Base-by-base conservation (phyloP, 2,329 filamentous ascomycete species). In the Rugonectria rugulosa region DNA sequence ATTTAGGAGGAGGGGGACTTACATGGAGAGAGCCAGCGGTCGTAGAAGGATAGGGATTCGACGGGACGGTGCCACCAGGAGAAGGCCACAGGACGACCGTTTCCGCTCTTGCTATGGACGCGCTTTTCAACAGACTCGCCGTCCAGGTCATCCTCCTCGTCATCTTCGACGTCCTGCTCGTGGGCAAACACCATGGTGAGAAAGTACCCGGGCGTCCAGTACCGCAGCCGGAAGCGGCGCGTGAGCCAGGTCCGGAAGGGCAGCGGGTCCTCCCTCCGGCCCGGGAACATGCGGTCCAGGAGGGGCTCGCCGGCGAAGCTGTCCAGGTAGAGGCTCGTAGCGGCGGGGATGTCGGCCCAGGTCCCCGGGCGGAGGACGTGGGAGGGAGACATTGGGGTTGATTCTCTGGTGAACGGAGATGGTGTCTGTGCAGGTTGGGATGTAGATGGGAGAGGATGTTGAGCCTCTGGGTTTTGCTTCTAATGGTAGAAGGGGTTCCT, bases 41-140 rank as follows among this genome's bases (percentile, higher is more conserved):
- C 64, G 5, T 49, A 58, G 26, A 73, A 69, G 4, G 64, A 53
- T 5, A 72, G 27, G n/a, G 65, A 61, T 7, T 51, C 53, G 2
- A 31, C 36, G 3, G 72, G 71, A 19, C 63, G 63, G 53, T 72
- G 68, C 70, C 73, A 74, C 69, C 71, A 76, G 6, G 70, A 56
- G 36, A 75, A 72, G 2, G 62, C 74, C 6, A 70, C 68, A 5
- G 70, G 20, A 6, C 26, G 54, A 6, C 53, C 57, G 10, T 42
- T 19, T 38, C 11, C 10, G 3, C n/a, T 23, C 11, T 19, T 29
- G 4, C 23, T 29, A 10, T 51, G n/a, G 12, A 19, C n/a, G 20
- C n/a, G 3, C n/a, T 44, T 49, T 10, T 10, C 29, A 32, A 32
- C 10, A 32, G 29, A 32, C 10, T 32, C 10, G 9, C 8, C 19